Conservation (phyloP, 495 filamentous ascomycete species). For the Amorphotheca resinae region DNA sequence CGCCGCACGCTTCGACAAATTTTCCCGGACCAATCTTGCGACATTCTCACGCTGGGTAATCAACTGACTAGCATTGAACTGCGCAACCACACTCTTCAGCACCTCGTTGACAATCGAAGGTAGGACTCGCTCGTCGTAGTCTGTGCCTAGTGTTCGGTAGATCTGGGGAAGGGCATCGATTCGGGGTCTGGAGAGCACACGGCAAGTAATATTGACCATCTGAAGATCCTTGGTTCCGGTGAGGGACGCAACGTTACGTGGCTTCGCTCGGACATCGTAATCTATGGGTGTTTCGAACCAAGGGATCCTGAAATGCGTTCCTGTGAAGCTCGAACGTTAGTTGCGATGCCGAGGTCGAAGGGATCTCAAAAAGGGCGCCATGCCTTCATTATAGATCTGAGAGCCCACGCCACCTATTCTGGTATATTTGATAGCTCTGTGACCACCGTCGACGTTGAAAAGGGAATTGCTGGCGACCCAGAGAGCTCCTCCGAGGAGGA, state of each 20-base stretch:
- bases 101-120: slow-evolving; percentile 99
- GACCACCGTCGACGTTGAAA: slow-evolving; percentile 99
- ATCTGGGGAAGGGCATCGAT: slow-evolving; percentile 87
- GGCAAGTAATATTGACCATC: slow-evolving; percentile 99
- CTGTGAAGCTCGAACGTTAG: slow-evolving; percentile 31
- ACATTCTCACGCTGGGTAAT: slow-evolving; percentile 99
- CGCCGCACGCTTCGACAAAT: slow-evolving; percentile 77
- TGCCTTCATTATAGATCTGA: slow-evolving; percentile 95
- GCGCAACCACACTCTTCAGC: slow-evolving; percentile 94
- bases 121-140: slow-evolving; percentile 94
- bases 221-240: slow-evolving; percentile 98
- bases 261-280: slow-evolving; percentile 96
- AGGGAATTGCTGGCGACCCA: slow-evolving; percentile 68
- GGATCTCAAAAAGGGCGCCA: neutral
- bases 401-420: slow-evolving; percentile 87
- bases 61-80: slow-evolving; percentile 97
- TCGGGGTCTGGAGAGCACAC: slow-evolving; percentile 88
- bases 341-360: slow-evolving; percentile 6
- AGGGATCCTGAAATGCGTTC: slow-evolving; percentile 84
- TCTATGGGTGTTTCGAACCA: slow-evolving; percentile 96
- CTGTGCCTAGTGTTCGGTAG: slow-evolving; percentile 86
- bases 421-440: slow-evolving; percentile 97
- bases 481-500: slow-evolving; percentile 52
- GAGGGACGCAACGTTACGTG: slow-evolving; percentile 89
- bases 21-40: slow-evolving; percentile 79